Conservation (phyloP, 805 yeast species). For the Wickerhamiella slavikovae region DNA sequence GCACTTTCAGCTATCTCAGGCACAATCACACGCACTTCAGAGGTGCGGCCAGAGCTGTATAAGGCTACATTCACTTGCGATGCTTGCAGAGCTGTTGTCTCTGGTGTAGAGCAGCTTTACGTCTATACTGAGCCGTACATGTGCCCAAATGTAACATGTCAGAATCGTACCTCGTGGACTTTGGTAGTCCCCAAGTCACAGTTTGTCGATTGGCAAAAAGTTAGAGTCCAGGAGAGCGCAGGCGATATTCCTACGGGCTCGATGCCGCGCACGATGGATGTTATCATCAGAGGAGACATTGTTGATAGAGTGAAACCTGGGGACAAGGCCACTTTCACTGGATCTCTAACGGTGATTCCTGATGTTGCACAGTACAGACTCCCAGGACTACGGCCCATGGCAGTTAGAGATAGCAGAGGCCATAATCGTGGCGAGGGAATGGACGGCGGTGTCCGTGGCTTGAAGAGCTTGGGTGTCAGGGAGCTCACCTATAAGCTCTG, state of each 20-base stretch:
- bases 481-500: constrained; percentile 85
- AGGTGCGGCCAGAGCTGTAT: constrained; percentile 85
- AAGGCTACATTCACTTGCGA: constrained; percentile 80
- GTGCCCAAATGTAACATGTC: constrained; percentile 76
- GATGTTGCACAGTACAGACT: constrained; percentile 84
- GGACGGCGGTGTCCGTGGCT: constrained; percentile 72
- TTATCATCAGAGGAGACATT: constrained; percentile 76
- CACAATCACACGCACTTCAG: constrained; percentile 89
- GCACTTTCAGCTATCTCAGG: constrained; percentile 70
- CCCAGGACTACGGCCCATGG: constrained; percentile 83
- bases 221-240: constrained; percentile 89
- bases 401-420: constrained; percentile 45
- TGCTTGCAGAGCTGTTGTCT: constrained; percentile 62
- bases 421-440: constrained; percentile 44
- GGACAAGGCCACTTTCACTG: constrained; percentile 82
- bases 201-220: constrained; percentile 92
- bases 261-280: constrained; percentile 93
- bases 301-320: constrained; percentile 97
- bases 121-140: constrained; percentile 86
- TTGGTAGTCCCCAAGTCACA: constrained; percentile 64
- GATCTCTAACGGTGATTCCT: constrained; percentile 86
- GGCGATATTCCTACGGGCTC: constrained; percentile 94
- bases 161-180: constrained; percentile 71
- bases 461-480: constrained; percentile 78
- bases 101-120: constrained; percentile 82